Conservation (phyloP, 2,329 filamentous ascomycete genomes). For the Diaporthe sp. region DNA sequence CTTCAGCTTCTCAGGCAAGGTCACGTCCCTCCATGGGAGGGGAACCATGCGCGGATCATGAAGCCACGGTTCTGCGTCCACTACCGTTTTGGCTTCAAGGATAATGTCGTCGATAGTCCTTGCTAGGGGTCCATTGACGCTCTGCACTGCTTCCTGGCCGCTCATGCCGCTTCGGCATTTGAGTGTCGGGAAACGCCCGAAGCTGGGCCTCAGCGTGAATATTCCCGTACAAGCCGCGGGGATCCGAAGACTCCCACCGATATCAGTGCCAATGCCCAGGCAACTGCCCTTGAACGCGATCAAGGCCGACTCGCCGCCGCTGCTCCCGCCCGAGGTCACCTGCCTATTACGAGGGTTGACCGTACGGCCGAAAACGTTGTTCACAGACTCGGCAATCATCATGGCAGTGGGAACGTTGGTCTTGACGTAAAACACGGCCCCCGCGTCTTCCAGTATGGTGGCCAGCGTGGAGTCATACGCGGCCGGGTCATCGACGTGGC, state of each 20-base stretch:
- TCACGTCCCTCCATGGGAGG: slow-evolving; percentile 65
- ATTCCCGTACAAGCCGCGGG: slow-evolving; percentile 70
- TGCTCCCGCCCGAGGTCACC: slow-evolving; percentile 74
- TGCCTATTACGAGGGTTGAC: slow-evolving; percentile 72
- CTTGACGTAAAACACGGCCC: slow-evolving; percentile 70
- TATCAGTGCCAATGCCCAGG: slow-evolving; percentile 75
- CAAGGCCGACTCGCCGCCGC: slow-evolving; percentile 77
- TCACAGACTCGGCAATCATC: slow-evolving; percentile 77
- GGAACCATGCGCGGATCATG: slow-evolving; percentile 70
- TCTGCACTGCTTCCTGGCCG: slow-evolving; percentile 75
- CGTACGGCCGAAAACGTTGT: slow-evolving; percentile 75
- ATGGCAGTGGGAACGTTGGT: slow-evolving; percentile 73
- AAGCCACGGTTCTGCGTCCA: slow-evolving; percentile 69
- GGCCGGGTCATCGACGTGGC: slow-evolving; percentile 71
- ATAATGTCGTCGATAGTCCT: slow-evolving; percentile 68
- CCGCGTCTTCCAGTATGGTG: slow-evolving; percentile 59
- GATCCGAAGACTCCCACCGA: slow-evolving; percentile 69
- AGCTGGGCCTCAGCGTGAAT: slow-evolving; percentile 69
- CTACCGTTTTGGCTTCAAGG: slow-evolving; percentile 66
- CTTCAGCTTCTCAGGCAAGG: slow-evolving; percentile 58
- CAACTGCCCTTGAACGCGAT: slow-evolving; percentile 71
- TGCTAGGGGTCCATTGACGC: slow-evolving; percentile 75
- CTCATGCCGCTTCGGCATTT: slow-evolving; percentile 69
- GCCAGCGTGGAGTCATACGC: slow-evolving; percentile 57
- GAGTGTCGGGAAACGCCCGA: slow-evolving; percentile 71